Base-by-base conservation (phyloP, 306 rosid genomes). In the Castanea crenata region DNA sequence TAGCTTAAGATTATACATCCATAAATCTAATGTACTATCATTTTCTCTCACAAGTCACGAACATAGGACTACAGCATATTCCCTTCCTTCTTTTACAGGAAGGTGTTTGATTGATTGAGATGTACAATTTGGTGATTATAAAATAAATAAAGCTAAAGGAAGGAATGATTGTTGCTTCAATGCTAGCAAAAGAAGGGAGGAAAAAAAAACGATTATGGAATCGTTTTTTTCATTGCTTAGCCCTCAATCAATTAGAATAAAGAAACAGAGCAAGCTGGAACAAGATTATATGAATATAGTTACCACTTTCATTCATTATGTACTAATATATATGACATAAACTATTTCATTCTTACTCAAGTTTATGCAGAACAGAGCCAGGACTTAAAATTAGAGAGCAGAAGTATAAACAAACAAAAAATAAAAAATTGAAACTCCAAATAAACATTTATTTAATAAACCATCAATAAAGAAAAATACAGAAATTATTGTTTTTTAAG, bases 211-310 rank as follows among this genome's bases (percentile, higher is more conserved):
- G 73, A 64, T 69, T 41, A 71, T 71, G 46, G 74, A 6, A 32
- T 82, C 78, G 56, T 73, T 55, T 78, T 73, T 82, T 78, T 80
- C 78, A 69, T 68, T 64, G 35, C 31, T 59, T 59, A 78, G 73
- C 55, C 8, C 70, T 58, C 80, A 80, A 73, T 72, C 58, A 79
- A 75, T 59, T 19, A 21, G 51, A 76, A 70, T 23, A 76, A 59
- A 75, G 19, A 31, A 44, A 20, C 8, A 15, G 12, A 58, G 51
- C 59, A 76, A 32, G 78, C 27, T 32, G 64, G 54, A 11, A 49
- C 54, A 12, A 49, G 5, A 49, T 49, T 13, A 49, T 49, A 49
- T 49, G 5, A 49, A 12, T 49, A 49, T 49, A 49, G 16, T 12
- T 49, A 13, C 54, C 5, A 49, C 54, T 49, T 49, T 49, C 54